Base-by-base conservation (phyloP, 495 filamentous ascomycete species). In the Chaetomium fimeti region DNA sequence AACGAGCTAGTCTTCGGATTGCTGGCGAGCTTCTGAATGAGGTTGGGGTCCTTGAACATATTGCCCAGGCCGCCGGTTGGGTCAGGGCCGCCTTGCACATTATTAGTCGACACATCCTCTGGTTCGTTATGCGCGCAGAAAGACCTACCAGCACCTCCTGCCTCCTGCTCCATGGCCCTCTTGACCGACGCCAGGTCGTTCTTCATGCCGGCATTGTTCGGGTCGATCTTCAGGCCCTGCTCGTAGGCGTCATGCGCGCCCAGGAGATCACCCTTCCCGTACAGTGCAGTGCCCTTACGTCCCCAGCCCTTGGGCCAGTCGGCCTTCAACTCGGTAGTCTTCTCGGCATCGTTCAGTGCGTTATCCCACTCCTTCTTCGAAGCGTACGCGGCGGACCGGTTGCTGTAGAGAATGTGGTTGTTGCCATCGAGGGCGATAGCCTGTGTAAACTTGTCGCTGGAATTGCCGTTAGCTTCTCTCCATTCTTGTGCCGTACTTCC, bases 231-330 rank as follows among this genome's bases (percentile, higher is more conserved):
- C 63, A 96, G 79, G 40, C 92, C 93, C 70, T 95, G 84, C 70
- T 96, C 90, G 78, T 93, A 98, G 16, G 95, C 91, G 69, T 97
- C 92, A 57, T 85, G 79, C 2, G 94, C 92, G 55, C 87, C 89
- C 51, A 93, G 81, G 22, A 97, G 85, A 73, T 97, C 92, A 45
- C 91, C 90, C 55, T 86, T 78, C 13, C 94, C 94, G 76, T 94
- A 94, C 29, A 91, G 81, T 57, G 94, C 94, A 52, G 93, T 89
- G 43, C 92, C 94, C 79, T 97, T 97, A 54, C 94, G 87, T 51
- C 87, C 85, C 85, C 91, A 94, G 70, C 94, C 95, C 78, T 97
- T 96, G 40, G 92, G 89, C 95, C 95, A 98, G 81, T 98, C 93
- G 16, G 94, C 90, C 82, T 98, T 98, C 75, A 98, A 79, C 81